Conservation (phyloP, 176 grass and related monocot genomes). For the Thinopyrum elongatum region DNA sequence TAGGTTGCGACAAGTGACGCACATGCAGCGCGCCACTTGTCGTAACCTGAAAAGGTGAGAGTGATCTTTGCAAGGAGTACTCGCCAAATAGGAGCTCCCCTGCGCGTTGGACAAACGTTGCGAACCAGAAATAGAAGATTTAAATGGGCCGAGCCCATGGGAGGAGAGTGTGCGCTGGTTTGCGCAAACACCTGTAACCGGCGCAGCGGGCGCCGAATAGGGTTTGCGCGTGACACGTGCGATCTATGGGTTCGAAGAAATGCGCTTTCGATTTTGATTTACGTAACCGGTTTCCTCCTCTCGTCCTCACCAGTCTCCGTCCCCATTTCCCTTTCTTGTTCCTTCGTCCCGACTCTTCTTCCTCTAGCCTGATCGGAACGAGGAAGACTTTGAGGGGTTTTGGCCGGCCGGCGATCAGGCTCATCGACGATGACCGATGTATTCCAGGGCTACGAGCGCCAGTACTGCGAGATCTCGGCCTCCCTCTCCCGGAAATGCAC, state of each 20-base stretch:
- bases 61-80: no score
- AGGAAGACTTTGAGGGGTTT: conserved; percentile 17
- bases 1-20: no score
- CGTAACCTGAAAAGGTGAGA: no score
- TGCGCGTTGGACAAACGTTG: no score
- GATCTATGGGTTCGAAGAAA: neutral
- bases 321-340: neutral
- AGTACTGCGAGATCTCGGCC: conserved; percentile 87
- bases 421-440: conserved; percentile 68
- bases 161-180: no score
- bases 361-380: neutral
- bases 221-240: no score
- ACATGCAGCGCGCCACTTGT: no score
- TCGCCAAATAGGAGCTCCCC: no score
- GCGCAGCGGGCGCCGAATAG: no score
- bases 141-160: no score
- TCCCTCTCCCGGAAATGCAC: conserved; percentile 76
- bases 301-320: neutral
- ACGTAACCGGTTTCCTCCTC: neutral
- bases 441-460: conserved; percentile 77
- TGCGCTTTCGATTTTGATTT: neutral
- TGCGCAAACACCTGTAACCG: no score
- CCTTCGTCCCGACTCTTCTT: neutral
- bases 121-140: no score
- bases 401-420: neutral